Evolutionary conservation across 225 moss, liverwort and hornwort species (phyloP), one percentile per base, ranked within the genome.

Genomic region (Bryoerythrophyllum caledonicum): DNA sequence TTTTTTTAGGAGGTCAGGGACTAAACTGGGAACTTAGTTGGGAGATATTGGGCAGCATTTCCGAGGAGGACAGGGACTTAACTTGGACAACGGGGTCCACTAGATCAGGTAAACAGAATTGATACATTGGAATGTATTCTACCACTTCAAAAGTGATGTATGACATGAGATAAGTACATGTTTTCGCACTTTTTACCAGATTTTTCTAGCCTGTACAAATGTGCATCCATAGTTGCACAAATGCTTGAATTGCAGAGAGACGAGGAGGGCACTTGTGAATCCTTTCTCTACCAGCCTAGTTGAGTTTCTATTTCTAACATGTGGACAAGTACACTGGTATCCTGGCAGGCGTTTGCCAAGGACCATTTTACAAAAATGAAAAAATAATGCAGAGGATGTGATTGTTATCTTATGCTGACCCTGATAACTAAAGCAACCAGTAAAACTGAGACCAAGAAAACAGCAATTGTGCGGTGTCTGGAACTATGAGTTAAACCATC

Each of bases 381-480:
- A 63, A 63, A 25, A 69, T 21, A 17, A 17, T 30, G 70, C n/a
- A 63, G 44, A 37, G 41, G 32, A 20, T 51, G 30, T 28, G 41
- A 15, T 52, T 74, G 37, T 78, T 65, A 83, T 60, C 75, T 78
- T 30, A 68, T 71, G 66, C 67, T 79, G 40, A 76, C 15, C 34
- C 72, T 76, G 30, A 76, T 60, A 20, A 52, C 5, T 35, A 74
- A 0, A 32, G 77, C 80, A 54, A 77, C 70, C 19, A 84, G 53
- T 35, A 65, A 21, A 60, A 74, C 60, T 32, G 60, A 58, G 68
- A 80, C 20, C 23, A 84, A 44, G 65, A 35, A 80, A 69, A 77
- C 12, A 60, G 74, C 73, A 73, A 84, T 76, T 49, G 48, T 19
- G 21, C 60, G 77, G 34, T 63, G 23, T 68, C 68, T 76, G 28